A percentile compares a stretch with the other conserved stretches of the same genome.
phyloP scores from a whole-genome alignment of 495 filamentous ascomycete genomes.

The Podospora conica region DNA sequence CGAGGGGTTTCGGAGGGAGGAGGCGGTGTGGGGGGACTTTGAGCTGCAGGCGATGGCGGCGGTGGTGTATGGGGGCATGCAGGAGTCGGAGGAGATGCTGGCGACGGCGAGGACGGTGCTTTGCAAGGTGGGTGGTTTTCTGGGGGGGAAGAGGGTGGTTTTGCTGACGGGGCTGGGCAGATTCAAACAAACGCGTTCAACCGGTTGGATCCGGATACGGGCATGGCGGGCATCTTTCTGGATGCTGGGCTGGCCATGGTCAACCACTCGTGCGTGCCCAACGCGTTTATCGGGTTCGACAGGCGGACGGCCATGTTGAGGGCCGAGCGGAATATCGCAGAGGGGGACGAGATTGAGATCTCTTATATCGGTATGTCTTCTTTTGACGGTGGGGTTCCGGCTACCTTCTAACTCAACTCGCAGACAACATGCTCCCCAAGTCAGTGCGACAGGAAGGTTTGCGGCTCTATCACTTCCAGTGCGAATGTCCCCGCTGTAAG shows the following conservation, averaged over 20 bases:
- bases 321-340: conserved; percentile 33
- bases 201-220: conserved; percentile 33
- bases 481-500: conserved; percentile 36
- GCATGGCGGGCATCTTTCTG: conserved; percentile 36
- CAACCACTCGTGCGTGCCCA: conserved; percentile 51
- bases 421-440: conserved; percentile 32
- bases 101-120: conserved; percentile 31
- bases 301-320: conserved; percentile 37
- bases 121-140: conserved; percentile 32
- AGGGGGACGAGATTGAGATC: conserved; percentile 45
- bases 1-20: conserved; percentile 20
- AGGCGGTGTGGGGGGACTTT: conserved; percentile 31
- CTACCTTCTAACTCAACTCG: neutral
- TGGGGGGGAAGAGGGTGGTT: neutral
- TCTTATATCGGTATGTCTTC: conserved; percentile 43
- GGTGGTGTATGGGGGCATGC: conserved; percentile 32
- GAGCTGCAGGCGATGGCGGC: conserved; percentile 42
- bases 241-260: conserved; percentile 42
- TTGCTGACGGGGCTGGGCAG: conserved; percentile 21
- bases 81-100: conserved; percentile 23
- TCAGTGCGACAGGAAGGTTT: conserved; percentile 29
- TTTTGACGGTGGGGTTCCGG: neutral
- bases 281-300: conserved; percentile 42
- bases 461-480: conserved; percentile 38
- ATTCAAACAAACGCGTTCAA: conserved; percentile 45